These are phyloP conservation scores for Crithidia expoeki DNA, from an alignment of 208 protist species.

Conservation along the genomic window DNA sequence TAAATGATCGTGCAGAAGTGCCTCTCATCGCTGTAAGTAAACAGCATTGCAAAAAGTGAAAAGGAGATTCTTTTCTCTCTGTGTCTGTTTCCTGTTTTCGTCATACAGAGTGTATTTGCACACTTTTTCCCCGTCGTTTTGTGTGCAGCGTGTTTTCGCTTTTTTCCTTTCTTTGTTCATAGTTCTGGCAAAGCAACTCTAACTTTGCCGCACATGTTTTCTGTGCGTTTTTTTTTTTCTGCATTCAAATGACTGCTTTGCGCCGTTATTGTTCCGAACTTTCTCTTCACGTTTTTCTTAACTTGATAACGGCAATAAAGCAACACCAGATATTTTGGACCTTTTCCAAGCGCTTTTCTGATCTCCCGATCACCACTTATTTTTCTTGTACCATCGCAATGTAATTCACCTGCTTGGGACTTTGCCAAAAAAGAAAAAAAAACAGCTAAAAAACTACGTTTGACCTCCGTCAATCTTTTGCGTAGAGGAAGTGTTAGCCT, in stretches of 20 bases:
- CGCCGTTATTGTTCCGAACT: not conserved
- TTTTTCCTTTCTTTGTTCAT: conserved; percentile 4
- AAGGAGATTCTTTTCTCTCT: not conserved
- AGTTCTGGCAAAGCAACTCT: conserved; percentile 1
- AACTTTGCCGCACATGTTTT: not conserved
- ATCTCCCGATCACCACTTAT: no score
- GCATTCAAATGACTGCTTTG: not conserved
- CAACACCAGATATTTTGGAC: no score
- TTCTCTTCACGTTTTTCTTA: not conserved
- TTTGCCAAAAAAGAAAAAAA: no score
- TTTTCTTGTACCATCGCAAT: no score
- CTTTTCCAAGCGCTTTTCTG: no score
- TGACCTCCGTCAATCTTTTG: no score
- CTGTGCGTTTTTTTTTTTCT: not conserved
- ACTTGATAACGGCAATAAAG: no score
- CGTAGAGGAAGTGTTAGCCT: no score
- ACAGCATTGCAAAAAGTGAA: not conserved
- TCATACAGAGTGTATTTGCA: not conserved
- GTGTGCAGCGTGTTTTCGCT: not conserved
- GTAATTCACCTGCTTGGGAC: no score
- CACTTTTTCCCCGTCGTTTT: not conserved
- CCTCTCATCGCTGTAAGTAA: not conserved
- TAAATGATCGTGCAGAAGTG: not conserved
- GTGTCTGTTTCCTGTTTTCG: not conserved
- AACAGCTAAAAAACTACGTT: no score